Evolutionary conservation across 352 stramenopile genomes (phyloP), one percentile per base, ranked within the genome.

Genomic region (Pilasporangium apinafurcum): DNA sequence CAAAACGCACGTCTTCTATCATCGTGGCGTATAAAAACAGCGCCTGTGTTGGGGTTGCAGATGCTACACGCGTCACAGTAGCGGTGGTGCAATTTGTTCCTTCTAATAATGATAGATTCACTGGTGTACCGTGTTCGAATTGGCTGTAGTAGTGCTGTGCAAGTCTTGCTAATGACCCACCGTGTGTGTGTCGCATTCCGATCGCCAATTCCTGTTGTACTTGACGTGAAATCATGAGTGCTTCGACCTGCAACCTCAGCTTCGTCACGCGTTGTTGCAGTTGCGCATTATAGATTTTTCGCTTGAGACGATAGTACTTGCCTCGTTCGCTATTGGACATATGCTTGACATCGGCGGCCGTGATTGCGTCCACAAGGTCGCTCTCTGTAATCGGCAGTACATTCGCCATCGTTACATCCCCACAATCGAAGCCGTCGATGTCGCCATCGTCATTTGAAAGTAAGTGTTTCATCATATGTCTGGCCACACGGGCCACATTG

Each of bases 321-420:
- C 67, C 65, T 3, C 72, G 68, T 41, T 85, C 72, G 44, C 72
- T 85, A 44, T 81, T 84, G 44, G 47, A 65, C 71, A 84, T 80
- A 47, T 51, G 24, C 48, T 71, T 70, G 33, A 77, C 44, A 44
- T 67, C n/a, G n/a, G n/a, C 51, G 35, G 60, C 37, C 27, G 51
- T 54, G 39, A 56, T 56, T n/a, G 31, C 17, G 27, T 25, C 32
- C 13, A 35, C 30, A 16, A 5, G 13, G 5, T 7, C 32, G 42
- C 31, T 17, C 14, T 48, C 10, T 14, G 40, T 5, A 17, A 14
- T 14, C 9, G 31, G 31, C 31, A 5, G 31, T 8, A 44, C 38
- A 48, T 20, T n/a, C n/a, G n/a, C n/a, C n/a, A n/a, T n/a, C n/a
- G n/a, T n/a, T n/a, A n/a, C n/a, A n/a, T n/a, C n/a, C n/a, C n/a